A percentile compares a stretch with the other conserved stretches of the same genome.
Conservation (phyloP, 2,329 filamentous ascomycete genomes). For the Talaromyces sp. region DNA sequence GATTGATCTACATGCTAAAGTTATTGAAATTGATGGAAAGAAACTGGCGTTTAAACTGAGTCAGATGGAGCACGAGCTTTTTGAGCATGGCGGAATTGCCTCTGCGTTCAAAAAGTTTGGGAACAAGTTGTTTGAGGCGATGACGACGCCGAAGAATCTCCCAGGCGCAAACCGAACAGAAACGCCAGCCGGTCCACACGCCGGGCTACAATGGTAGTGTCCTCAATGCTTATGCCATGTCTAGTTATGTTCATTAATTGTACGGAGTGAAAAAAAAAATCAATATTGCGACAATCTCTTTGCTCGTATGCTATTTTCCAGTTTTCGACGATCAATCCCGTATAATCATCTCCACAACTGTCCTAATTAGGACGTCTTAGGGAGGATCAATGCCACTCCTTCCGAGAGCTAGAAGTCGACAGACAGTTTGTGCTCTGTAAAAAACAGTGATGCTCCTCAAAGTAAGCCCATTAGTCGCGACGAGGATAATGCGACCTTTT, state of each 20-base stretch:
- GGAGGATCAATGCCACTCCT: too few species aligned
- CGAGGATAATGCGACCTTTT: too few species aligned
- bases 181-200: neutral
- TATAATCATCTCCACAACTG: neutral
- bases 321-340: neutral
- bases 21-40: slow-evolving; percentile 18
- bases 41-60: slow-evolving; percentile 33
- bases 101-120: slow-evolving; percentile 38
- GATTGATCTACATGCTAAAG: slow-evolving; percentile 26
- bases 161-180: neutral
- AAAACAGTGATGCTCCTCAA: too few species aligned
- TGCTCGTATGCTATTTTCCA: neutral
- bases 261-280: neutral
- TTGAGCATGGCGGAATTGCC: slow-evolving; percentile 32
- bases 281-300: neutral
- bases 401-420: too few species aligned
- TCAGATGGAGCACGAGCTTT: slow-evolving; percentile 36
- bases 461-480: too few species aligned
- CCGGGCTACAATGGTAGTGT: slow-evolving; percentile 6
- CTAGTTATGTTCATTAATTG: neutral
- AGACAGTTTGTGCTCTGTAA: too few species aligned
- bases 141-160: slow-evolving; percentile 14
- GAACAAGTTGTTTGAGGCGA: slow-evolving; percentile 27
- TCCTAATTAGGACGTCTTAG: neutral
- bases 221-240: neutral